phyloP scores from a whole-genome alignment of 2,329 filamentous ascomycete genomes.

The Fusarium veterinarium region DNA sequence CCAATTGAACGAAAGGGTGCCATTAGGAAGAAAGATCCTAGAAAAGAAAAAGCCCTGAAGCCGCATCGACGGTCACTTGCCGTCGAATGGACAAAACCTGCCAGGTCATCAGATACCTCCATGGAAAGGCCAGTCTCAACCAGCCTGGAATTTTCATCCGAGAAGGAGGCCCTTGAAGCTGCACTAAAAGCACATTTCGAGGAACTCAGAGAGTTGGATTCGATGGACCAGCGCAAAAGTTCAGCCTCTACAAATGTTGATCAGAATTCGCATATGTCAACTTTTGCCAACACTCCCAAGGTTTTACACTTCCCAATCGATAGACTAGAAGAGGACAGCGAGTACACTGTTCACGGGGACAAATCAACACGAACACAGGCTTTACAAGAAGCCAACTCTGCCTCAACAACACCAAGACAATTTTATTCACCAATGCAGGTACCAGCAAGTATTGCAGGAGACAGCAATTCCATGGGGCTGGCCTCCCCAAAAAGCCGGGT shows the following conservation, averaged over 20 bases:
- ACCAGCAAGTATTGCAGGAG: slow-evolving; percentile 6
- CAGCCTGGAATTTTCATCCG: slow-evolving; percentile 15
- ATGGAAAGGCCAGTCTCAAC: background rate
- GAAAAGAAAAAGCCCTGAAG: slow-evolving; percentile 1
- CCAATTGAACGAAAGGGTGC: slow-evolving; percentile 34
- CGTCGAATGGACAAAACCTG: slow-evolving; percentile 20
- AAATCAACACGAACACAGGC: background rate
- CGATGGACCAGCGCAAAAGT: background rate
- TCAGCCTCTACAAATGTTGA: background rate
- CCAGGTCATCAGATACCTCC: background rate
- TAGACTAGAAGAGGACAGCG: background rate
- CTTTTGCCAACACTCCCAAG: background rate
- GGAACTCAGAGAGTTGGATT: slow-evolving; percentile 26
- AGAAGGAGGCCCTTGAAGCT: slow-evolving; percentile 33
- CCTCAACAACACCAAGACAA: slow-evolving; percentile 35
- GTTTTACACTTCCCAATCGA: background rate
- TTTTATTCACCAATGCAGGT: slow-evolving; percentile 44
- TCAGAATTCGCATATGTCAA: background rate
- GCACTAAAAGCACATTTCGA: slow-evolving; percentile 32
- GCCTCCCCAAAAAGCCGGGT: slow-evolving; percentile 4
- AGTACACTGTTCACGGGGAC: background rate
- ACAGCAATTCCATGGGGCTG: background rate
- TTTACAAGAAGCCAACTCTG: slow-evolving; percentile 8
- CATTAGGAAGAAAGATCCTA: slow-evolving; percentile 28
- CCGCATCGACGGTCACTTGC: slow-evolving; percentile 4